Evolutionary conservation across 1,284 basidiomycete genomes (phyloP).

Genomic region (Thecaphora frezii): DNA sequence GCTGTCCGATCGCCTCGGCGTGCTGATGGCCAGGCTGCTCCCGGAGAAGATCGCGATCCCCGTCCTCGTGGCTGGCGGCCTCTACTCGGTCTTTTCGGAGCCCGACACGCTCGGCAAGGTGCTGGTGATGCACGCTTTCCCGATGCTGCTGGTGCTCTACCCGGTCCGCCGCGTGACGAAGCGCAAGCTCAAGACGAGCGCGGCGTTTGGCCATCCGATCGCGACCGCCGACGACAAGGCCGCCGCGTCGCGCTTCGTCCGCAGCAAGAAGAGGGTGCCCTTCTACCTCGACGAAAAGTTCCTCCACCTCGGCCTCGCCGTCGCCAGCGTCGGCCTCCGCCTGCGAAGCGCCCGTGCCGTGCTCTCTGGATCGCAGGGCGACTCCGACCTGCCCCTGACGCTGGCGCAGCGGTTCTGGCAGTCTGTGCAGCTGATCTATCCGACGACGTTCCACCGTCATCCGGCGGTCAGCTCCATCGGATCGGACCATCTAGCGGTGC

Average conservation of each 20-base stretch:
- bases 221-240: conserved; percentile 1
- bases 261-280: conserved; percentile 3
- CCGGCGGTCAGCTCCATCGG: conserved; percentile 37
- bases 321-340: conserved; percentile 15
- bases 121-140: conserved; percentile 68
- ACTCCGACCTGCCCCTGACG: background rate
- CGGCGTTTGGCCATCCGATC: background rate
- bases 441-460: conserved; percentile 27
- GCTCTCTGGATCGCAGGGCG: conserved; percentile 3
- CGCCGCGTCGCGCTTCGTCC: conserved; percentile 7
- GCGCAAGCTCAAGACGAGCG: background rate
- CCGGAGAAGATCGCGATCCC: conserved; percentile 25
- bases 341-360: conserved; percentile 9
- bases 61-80: conserved; percentile 63
- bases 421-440: conserved; percentile 11
- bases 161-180: conserved; percentile 1
- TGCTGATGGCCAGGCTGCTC: conserved; percentile 14
- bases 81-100: conserved; percentile 64
- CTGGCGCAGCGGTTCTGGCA: conserved; percentile 5
- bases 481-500: conserved; percentile 31
- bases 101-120: conserved; percentile 67
- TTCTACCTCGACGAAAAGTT: conserved; percentile 14
- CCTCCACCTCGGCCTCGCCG: conserved; percentile 16
- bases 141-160: conserved; percentile 65
- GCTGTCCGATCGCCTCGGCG: background rate